These are phyloP conservation scores for Rhodomyrtus tomentosa DNA, from an alignment of 345 rosid genomes.

Conservation along the genomic window DNA sequence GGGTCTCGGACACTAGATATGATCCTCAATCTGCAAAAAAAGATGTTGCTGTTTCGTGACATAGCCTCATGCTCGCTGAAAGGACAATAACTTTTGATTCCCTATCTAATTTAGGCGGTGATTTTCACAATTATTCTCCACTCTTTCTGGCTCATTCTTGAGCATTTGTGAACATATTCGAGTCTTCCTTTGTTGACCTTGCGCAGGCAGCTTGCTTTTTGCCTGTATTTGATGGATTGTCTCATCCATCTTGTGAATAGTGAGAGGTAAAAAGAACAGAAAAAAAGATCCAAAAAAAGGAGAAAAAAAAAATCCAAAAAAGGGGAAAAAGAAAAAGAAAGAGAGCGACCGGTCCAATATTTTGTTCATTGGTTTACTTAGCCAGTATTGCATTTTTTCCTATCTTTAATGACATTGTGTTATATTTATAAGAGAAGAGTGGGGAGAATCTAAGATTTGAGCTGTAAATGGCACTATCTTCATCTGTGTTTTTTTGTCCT, in stretches of 20 bases:
- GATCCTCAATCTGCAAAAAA: constrained; percentile 16
- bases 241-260: constrained; percentile 1
- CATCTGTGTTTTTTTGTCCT: background rate
- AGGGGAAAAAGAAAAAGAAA: background rate
- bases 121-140: background rate
- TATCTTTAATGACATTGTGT: background rate
- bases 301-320: background rate
- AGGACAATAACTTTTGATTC: background rate
- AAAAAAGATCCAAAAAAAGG: background rate
- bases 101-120: background rate
- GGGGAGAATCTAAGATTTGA: background rate
- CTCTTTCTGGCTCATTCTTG: background rate
- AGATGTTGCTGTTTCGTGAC: constrained; percentile 37
- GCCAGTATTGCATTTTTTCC: background rate
- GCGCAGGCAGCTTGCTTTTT: background rate
- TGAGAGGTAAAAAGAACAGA: background rate
- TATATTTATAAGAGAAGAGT: background rate
- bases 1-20: constrained; percentile 44
- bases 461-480: background rate
- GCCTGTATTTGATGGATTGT: constrained; percentile 7
- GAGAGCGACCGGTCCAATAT: background rate
- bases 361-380: background rate
- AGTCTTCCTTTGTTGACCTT: background rate
- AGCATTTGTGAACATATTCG: background rate
- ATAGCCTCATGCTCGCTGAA: background rate